Percentiles rank a stretch among this genome's conserved stretches.
phyloP scores from a whole-genome alignment of 2,329 filamentous ascomycete species.

The Shiraia sp. region DNA sequence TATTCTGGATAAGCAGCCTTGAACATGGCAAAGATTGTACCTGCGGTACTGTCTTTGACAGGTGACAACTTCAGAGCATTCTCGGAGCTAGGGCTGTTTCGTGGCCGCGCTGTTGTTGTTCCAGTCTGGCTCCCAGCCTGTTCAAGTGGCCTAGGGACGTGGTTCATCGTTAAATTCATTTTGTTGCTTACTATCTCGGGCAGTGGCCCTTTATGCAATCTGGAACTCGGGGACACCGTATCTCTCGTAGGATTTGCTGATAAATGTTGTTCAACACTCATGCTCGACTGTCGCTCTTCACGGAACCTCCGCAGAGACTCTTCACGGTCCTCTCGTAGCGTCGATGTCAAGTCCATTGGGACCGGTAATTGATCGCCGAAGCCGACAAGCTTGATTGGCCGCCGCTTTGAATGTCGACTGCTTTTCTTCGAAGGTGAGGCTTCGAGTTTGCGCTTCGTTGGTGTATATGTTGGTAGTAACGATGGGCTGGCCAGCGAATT shows the following conservation, averaged over 20 bases:
- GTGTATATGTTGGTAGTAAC: constrained; percentile 1
- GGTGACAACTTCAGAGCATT: not conserved
- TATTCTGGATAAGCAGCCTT: constrained; percentile 43
- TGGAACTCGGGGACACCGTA: too few relatives aligned
- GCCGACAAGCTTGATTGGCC: constrained; percentile 25
- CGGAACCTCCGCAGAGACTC: constrained; percentile 16
- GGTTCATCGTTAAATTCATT: constrained; percentile 19
- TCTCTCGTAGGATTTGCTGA: too few relatives aligned
- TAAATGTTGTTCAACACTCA: constrained; percentile 10
- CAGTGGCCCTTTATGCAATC: too few relatives aligned
- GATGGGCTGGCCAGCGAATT: not conserved
- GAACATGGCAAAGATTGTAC: constrained; percentile 31
- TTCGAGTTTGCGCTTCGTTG: constrained; percentile 28
- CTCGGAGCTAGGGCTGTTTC: too few relatives aligned
- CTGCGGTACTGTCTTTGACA: not conserved
- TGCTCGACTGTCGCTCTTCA: constrained; percentile 16
- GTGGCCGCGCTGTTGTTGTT: not conserved
- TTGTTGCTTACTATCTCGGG: too few relatives aligned
- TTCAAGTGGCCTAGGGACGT: constrained; percentile 1
- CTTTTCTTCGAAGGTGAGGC: constrained; percentile 20
- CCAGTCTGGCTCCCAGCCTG: too few relatives aligned
- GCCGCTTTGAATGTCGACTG: constrained; percentile 23
- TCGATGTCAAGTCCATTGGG: constrained; percentile 1
- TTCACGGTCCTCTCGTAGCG: constrained; percentile 14
- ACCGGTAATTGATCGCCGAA: constrained; percentile 13